Percentiles rank a stretch among this genome's conserved stretches.
These are phyloP conservation scores for Whalleya microplaca DNA, from an alignment of 2,329 filamentous ascomycete species.

Conservation along the genomic window DNA sequence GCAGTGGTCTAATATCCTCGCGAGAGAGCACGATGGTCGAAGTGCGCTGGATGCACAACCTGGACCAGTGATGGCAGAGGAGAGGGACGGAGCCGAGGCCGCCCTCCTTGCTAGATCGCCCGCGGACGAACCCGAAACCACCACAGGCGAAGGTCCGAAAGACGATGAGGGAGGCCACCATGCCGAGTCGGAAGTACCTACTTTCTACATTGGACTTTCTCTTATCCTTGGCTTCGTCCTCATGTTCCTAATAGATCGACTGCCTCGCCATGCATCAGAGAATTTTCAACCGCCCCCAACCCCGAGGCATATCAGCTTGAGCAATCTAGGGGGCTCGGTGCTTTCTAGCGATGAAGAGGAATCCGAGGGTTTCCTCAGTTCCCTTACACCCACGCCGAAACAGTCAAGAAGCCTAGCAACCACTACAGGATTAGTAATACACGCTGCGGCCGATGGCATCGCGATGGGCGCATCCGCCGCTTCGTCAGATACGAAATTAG, in stretches of 20 bases:
- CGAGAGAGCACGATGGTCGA: not conserved
- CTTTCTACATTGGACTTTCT: slow-evolving; percentile 82
- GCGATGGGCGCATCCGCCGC: slow-evolving; percentile 90
- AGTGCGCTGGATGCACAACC: slow-evolving; percentile 1
- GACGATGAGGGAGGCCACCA: slow-evolving; percentile 33
- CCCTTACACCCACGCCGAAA: slow-evolving; percentile 59
- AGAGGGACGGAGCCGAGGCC: not conserved
- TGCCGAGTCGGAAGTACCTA: slow-evolving; percentile 56
- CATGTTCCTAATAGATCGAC: slow-evolving; percentile 93
- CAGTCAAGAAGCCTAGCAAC: slow-evolving; percentile 73
- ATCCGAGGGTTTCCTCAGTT: slow-evolving; percentile 62
- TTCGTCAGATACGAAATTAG: slow-evolving; percentile 72
- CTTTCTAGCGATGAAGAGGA: slow-evolving; percentile 56
- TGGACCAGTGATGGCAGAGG: not conserved
- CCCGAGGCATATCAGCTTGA: slow-evolving; percentile 85
- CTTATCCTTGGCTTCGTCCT: slow-evolving; percentile 87
- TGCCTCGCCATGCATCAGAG: slow-evolving; percentile 74
- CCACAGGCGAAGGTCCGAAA: slow-evolving; percentile 15
- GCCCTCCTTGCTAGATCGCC: slow-evolving; percentile 24
- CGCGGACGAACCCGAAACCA: slow-evolving; percentile 24
- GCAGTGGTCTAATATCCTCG: slow-evolving; percentile 2
- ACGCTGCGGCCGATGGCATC: slow-evolving; percentile 92
- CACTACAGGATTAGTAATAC: slow-evolving; percentile 92
- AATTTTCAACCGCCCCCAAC: slow-evolving; percentile 66
- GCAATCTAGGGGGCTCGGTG: slow-evolving; percentile 68